Percentiles rank a stretch among this genome's conserved stretches.
phyloP scores from a whole-genome alignment of 371 early-diverging fungal species.

The Mucor indicus region DNA sequence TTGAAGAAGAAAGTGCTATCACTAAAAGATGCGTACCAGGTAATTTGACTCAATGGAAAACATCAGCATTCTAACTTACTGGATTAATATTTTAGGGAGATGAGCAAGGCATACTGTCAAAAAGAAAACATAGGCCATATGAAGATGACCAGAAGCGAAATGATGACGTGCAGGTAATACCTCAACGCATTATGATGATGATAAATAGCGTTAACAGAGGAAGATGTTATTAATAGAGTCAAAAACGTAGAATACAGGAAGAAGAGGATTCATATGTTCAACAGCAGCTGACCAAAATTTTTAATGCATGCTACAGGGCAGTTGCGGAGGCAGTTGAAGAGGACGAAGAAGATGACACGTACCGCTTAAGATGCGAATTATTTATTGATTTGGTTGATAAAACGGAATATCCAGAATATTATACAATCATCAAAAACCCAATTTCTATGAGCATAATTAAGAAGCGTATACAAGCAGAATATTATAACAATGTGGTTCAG shows the following conservation, averaged over 20 bases:
- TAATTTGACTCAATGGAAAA: no score
- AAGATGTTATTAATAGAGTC: no score
- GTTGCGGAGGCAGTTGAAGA: conserved; percentile 48
- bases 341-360: conserved; percentile 41
- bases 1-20: no score
- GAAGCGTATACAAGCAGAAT: conserved; percentile 52
- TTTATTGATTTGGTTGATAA: conserved; percentile 76
- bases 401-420: conserved; percentile 81
- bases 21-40: no score
- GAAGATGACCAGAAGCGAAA: no score
- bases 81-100: no score
- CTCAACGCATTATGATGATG: no score
- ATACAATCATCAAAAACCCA: conserved; percentile 76
- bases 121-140: no score
- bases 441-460: conserved; percentile 76
- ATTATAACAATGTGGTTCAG: conserved; percentile 49
- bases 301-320: conserved; percentile 48
- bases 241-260: no score
- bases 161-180: conserved; percentile 4
- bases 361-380: conserved; percentile 55
- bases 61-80: no score
- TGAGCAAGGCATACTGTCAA: no score
- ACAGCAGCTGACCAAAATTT: conserved; percentile 44
- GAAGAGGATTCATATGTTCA: conserved; percentile 33
- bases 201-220: no score